Conservation (phyloP, 306 rosid species). For the Lathyrus aphaca region DNA sequence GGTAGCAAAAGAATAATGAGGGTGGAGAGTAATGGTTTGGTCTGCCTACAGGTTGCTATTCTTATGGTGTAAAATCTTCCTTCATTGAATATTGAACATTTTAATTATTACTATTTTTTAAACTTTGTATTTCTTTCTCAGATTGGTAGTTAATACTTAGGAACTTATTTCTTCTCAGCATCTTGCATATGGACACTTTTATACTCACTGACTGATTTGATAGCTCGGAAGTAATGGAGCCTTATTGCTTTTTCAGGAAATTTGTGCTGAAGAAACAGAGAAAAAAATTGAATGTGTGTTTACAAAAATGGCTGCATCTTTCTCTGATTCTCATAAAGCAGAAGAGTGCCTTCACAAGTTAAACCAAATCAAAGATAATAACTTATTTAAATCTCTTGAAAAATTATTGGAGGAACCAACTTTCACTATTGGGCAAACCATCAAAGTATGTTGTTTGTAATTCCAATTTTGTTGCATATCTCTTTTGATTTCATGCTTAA, state of each 20-base stretch:
- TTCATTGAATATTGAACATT: constrained; percentile 7
- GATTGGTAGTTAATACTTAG: not conserved
- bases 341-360: constrained; percentile 71
- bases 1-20: constrained; percentile 1
- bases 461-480: constrained; percentile 41
- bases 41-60: constrained; percentile 7
- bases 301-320: constrained; percentile 65
- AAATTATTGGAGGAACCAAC: constrained; percentile 58
- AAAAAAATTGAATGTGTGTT: constrained; percentile 53
- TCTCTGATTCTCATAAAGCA: constrained; percentile 77
- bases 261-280: constrained; percentile 64
- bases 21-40: constrained; percentile 22
- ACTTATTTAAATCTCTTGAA: constrained; percentile 64
- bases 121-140: not conserved
- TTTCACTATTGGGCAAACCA: constrained; percentile 46
- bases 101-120: not conserved
- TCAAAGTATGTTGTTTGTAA: constrained; percentile 57
- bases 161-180: constrained; percentile 18
- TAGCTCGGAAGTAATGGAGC: constrained; percentile 28
- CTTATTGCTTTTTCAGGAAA: constrained; percentile 58
- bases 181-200: constrained; percentile 11
- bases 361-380: constrained; percentile 72
- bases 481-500: constrained; percentile 24
- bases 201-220: constrained; percentile 36
- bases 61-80: constrained; percentile 2